Conservation (phyloP, 257 asterid genomes). For the Misopates orontium region DNA sequence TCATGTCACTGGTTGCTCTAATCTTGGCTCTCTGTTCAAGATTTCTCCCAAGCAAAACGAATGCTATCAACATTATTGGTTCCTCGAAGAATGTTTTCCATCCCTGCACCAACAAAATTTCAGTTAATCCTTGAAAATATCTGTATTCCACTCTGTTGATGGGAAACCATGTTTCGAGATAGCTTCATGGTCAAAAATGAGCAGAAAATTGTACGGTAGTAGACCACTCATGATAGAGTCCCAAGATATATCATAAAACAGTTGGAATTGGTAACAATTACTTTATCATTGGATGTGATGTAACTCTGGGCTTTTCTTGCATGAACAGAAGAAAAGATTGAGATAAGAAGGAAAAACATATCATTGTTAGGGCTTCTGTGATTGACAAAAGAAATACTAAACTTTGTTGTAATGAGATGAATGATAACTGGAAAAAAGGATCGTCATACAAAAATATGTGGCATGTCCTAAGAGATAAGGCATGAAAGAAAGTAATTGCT, state of each 20-base stretch:
- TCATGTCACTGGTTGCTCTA: slow-evolving; percentile 95
- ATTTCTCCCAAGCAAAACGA: slow-evolving; percentile 92
- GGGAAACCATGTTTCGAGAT: not conserved
- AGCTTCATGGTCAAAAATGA: not conserved
- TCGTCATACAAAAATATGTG: too few relatives aligned
- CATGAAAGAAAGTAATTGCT: too few relatives aligned
- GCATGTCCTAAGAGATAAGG: too few relatives aligned
- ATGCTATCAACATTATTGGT: slow-evolving; percentile 98
- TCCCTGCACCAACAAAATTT: slow-evolving; percentile 56
- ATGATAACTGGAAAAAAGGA: not conserved
- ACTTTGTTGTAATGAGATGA: slow-evolving; percentile 5
- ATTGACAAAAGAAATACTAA: not conserved
- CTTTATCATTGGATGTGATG: not conserved
- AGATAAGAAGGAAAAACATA: not conserved
- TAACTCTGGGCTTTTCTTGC: not conserved
- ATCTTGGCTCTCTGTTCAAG: slow-evolving; percentile 99
- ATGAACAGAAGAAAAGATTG: slow-evolving; percentile 8
- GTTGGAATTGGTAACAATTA: too few relatives aligned
- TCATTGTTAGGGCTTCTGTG: not conserved
- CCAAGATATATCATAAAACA: too few relatives aligned
- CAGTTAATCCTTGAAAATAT: slow-evolving; percentile 27
- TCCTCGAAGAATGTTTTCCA: slow-evolving; percentile 98
- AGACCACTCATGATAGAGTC: too few relatives aligned
- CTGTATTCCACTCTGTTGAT: slow-evolving; percentile 19
- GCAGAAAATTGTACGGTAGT: too few relatives aligned